phyloP scores from a whole-genome alignment of 352 stramenopile genomes.

The Globisporangium nagaii region DNA sequence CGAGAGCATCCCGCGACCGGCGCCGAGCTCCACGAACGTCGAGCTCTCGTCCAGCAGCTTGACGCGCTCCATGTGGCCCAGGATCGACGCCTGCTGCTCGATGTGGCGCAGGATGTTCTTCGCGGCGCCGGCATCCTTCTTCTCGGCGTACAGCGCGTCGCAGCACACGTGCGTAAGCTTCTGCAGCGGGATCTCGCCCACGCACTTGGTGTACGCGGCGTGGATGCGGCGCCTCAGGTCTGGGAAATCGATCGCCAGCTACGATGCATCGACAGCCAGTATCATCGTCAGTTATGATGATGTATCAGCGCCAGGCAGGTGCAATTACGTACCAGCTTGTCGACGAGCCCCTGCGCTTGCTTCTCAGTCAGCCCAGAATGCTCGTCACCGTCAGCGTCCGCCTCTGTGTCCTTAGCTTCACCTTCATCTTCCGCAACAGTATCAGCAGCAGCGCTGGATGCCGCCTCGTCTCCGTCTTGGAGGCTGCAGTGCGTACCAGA shows the following conservation, averaged over 20 bases:
- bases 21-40: constrained; percentile 68
- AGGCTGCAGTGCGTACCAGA: constrained; percentile 46
- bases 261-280: background rate
- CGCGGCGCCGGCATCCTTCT: constrained; percentile 42
- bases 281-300: background rate
- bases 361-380: constrained; percentile 33
- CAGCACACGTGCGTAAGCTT: constrained; percentile 71
- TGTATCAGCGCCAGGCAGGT: background rate
- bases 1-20: constrained; percentile 73
- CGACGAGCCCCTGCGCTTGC: constrained; percentile 61
- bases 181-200: constrained; percentile 51
- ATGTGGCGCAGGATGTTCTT: constrained; percentile 74
- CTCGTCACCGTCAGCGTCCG: constrained; percentile 11
- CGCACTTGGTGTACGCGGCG: constrained; percentile 36
- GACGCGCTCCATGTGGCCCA: constrained; percentile 66
- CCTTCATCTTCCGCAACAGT: constrained; percentile 2
- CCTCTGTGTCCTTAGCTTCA: background rate
- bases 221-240: constrained; percentile 48
- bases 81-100: constrained; percentile 78
- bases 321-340: constrained; percentile 38
- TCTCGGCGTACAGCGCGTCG: constrained; percentile 54
- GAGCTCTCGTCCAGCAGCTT: constrained; percentile 39
- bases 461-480: background rate
- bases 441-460: no score
- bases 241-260: constrained; percentile 49